Base-by-base conservation (phyloP, 2,329 filamentous ascomycete genomes). In the Aphanoascus verrucosus region DNA sequence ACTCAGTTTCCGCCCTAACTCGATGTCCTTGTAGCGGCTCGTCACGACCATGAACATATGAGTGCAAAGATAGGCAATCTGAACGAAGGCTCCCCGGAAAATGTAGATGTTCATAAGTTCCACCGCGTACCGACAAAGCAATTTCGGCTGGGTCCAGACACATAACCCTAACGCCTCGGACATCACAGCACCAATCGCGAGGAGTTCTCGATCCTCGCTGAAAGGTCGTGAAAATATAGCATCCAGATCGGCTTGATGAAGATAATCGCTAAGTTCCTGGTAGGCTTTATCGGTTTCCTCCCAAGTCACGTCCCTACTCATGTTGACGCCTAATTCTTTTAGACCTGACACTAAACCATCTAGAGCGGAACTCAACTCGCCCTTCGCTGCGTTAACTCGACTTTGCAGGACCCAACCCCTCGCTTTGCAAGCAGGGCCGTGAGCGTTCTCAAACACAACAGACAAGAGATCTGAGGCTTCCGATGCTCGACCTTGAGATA, bases 371-470 rank as follows among this genome's bases (percentile, higher is more conserved):
- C 76, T 70, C 28, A 83, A 81, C 58, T 94, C 81, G 1, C 89
- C 88, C 52, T 78, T 77, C 62, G 90, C 82, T 1, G 85, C 81
- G 61, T 83, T 81, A 44, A 95, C 84, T 48, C 88, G 81, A 5
- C 87, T 89, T 64, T 88, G 83, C 35, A 96, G 73, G 40, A 95
- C 84, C 72, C 85, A 94, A 0, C 88, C 87, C 7, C 86, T 84
- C 1, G 87, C 86, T 70, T 88, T 93, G 67, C 94, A 89, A 5
- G 86, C 78, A 0, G 86, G 72, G 15, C 82, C 82, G 59, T 78
- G 83, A 0, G 86, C 87, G 61, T 86, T 79, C 32, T 72, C 67
- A 60, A 93, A 86, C 4, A 94, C 80, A 2, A 78, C 80, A 19
- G 80, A 70, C 11, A 95, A 77, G n/a, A 91, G 71, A 28, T 76